Evolutionary conservation across 169 alveolate genomes (phyloP).

Genomic region (Plasmodium blacklocki): DNA sequence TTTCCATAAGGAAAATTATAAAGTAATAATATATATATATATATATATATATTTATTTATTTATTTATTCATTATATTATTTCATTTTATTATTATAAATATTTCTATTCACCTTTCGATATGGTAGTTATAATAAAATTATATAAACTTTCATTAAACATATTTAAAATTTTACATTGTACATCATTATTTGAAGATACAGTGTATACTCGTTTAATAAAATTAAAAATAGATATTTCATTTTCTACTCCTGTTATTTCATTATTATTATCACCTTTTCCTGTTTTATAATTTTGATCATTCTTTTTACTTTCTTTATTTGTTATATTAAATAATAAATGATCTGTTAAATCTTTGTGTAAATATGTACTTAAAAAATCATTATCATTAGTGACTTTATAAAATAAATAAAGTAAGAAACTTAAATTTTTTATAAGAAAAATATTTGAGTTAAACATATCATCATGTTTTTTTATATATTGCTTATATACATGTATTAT

Average conservation of each 20-base stretch:
- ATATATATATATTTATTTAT: neutral
- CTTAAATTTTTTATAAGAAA: slow-evolving; percentile 72
- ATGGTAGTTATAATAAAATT: slow-evolving; percentile 57
- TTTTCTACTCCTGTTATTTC: slow-evolving; percentile 19
- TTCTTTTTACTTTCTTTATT: neutral
- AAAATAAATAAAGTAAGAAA: slow-evolving; percentile 57
- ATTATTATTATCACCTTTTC: neutral
- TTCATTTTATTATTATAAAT: neutral
- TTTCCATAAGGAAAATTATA: neutral
- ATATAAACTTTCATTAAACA: slow-evolving; percentile 52
- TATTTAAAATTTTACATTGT: slow-evolving; percentile 16
- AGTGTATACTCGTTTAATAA: slow-evolving; percentile 57
- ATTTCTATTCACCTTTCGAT: slow-evolving; percentile 28
- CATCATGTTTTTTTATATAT: slow-evolving; percentile 32
- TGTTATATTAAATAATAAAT: slow-evolving; percentile 19
- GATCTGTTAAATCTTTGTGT: slow-evolving; percentile 28
- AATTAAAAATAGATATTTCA: slow-evolving; percentile 46
- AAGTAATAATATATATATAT: neutral
- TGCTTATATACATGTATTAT: slow-evolving; percentile 36
- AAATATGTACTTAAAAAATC: slow-evolving; percentile 27
- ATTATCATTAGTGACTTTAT: slow-evolving; percentile 55
- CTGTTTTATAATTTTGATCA: neutral
- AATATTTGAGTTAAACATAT: slow-evolving; percentile 50
- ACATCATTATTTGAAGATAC: slow-evolving; percentile 29
- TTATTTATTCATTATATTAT: no score